A percentile compares a stretch with the other conserved stretches of the same genome.
Evolutionary conservation across 1,139 yeast species (phyloP).

Genomic region (Groenewaldozyma auringiensis): DNA sequence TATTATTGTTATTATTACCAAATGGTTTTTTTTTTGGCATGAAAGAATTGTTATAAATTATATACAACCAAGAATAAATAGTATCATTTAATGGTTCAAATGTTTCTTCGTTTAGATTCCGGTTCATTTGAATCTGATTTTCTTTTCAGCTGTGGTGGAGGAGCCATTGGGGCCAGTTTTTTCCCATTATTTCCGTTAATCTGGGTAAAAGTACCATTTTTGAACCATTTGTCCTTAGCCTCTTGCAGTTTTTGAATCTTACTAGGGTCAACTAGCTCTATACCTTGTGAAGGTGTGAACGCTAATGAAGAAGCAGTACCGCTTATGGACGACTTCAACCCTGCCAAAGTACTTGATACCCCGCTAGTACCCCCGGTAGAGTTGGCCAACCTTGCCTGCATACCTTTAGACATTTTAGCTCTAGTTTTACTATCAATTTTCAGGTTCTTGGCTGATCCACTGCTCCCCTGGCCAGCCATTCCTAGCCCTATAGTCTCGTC

Average conservation of each 20-base stretch:
- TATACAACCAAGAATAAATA: too few relatives aligned
- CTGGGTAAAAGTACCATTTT: slow-evolving; percentile 28
- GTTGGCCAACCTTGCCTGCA: slow-evolving; percentile 23
- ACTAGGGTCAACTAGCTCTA: slow-evolving; percentile 24
- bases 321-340: slow-evolving; percentile 11
- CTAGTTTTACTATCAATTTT: slow-evolving; percentile 27
- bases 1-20: too few relatives aligned
- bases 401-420: slow-evolving; percentile 30
- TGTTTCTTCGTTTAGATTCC: too few relatives aligned
- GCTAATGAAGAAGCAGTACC: slow-evolving; percentile 28
- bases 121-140: too few relatives aligned
- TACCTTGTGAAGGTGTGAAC: slow-evolving; percentile 29
- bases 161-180: too few relatives aligned
- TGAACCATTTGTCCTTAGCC: slow-evolving; percentile 26
- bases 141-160: too few relatives aligned
- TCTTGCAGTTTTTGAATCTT: slow-evolving; percentile 2
- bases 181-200: too few relatives aligned
- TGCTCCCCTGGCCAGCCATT: slow-evolving; percentile 43
- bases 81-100: too few relatives aligned
- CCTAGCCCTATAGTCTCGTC: slow-evolving; percentile 85
- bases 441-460: slow-evolving; percentile 32
- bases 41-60: too few relatives aligned
- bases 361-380: slow-evolving; percentile 11
- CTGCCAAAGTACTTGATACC: slow-evolving; percentile 4
- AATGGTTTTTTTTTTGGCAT: too few relatives aligned